Evolutionary conservation across 1,284 basidiomycete species (phyloP).

Genomic region (Leccinum variabile): DNA sequence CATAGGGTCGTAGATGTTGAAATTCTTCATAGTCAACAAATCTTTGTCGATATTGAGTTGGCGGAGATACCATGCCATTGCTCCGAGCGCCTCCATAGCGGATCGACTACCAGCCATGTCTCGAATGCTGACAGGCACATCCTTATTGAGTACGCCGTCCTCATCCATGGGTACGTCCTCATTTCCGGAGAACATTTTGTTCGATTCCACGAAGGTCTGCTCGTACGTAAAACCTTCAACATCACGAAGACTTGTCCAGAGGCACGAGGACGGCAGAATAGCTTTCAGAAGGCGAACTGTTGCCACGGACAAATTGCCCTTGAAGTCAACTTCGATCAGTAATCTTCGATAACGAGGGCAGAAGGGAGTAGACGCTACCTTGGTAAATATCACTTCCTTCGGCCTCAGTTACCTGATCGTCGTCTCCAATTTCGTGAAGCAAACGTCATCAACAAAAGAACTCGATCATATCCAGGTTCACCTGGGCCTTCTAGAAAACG

Average conservation of each 20-base stretch:
- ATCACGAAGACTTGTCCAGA: slow-evolving; percentile 85
- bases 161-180: slow-evolving; percentile 49
- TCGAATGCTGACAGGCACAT: slow-evolving; percentile 74
- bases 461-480: slow-evolving; percentile 90
- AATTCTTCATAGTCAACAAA: slow-evolving; percentile 90
- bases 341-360: background rate
- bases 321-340: slow-evolving; percentile 7
- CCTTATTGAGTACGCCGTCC: slow-evolving; percentile 42
- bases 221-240: slow-evolving; percentile 81
- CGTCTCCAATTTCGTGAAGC: slow-evolving; percentile 91
- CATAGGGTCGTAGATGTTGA: slow-evolving; percentile 95
- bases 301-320: slow-evolving; percentile 82
- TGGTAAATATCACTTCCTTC: slow-evolving; percentile 91
- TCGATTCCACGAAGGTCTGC: slow-evolving; percentile 70
- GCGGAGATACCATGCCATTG: slow-evolving; percentile 91
- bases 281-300: slow-evolving; percentile 82
- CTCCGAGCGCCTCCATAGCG: slow-evolving; percentile 83
- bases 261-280: slow-evolving; percentile 74
- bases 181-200: slow-evolving; percentile 61
- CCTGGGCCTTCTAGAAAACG: slow-evolving; percentile 71
- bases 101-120: slow-evolving; percentile 64
- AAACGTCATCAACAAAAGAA: slow-evolving; percentile 89
- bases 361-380: slow-evolving; percentile 50
- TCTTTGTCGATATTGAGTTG: slow-evolving; percentile 94
- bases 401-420: slow-evolving; percentile 90